Base-by-base conservation (phyloP, 2,329 filamentous ascomycete genomes). In the Huntiella moniliformis region DNA sequence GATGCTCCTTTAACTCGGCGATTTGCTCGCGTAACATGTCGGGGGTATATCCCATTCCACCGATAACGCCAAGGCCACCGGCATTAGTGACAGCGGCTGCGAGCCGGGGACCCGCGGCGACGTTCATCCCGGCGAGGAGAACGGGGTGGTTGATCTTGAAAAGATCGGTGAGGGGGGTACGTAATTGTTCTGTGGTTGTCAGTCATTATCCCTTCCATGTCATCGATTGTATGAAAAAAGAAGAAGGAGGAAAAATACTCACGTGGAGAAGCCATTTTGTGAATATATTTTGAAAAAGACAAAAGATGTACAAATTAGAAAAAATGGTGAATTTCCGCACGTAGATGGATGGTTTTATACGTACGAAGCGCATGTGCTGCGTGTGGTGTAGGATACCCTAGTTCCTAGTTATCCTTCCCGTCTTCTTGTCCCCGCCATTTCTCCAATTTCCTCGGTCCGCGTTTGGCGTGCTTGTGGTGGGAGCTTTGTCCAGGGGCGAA, bases 171-270 rank as follows among this genome's bases (percentile, higher is more conserved):
- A 87, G 71, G 54, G 83, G 78, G 45, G 91, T 98, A 59, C 83
- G 83, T 64, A 98, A 80, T 70, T 46, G 47, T 40, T 49, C 47
- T 49, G 18, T 8, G 3, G 47, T 91, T 88, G 52, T 96, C 88
- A 72, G 96, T 96, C 91, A 98, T 83, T 74, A 96, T 95, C 71
- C 84, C 82, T 66, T 96, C 81, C 53, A 95, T 82, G 74, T 95
- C 87, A 55, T 88, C 96, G 58, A 86, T 71, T 54, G 83, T 78
- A 45, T n/a, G n/a, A n/a, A n/a, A n/a, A n/a, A n/a, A n/a, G n/a
- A n/a, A 91, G 96, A 58, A n/a, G n/a, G n/a, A n/a, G n/a, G n/a
- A 82, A 82, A 64, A 96, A 79, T 69, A 67, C 81, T 61, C 76
- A 87, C 82, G 82, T 64, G 82, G 79, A 63, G 82, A 85, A 53